Percentiles rank a stretch among this genome's conserved stretches.
Evolutionary conservation across 306 rosid genomes (phyloP).

Genomic region (Cucurbita argyrosperma): DNA sequence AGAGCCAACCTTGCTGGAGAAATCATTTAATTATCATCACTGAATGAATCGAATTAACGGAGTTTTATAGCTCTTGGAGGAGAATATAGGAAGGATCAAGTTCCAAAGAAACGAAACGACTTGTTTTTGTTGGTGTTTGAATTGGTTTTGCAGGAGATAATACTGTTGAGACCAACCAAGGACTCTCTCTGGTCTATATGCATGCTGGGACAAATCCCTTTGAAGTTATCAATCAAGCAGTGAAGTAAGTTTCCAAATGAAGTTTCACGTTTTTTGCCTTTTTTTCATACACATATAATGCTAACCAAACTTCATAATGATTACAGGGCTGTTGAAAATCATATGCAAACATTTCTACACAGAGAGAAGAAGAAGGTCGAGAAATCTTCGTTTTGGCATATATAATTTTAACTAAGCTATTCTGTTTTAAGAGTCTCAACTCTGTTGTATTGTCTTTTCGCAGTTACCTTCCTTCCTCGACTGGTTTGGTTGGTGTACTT

Average conservation of each 20-base stretch:
- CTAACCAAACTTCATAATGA: background rate
- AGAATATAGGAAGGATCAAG: constrained; percentile 22
- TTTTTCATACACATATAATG: background rate
- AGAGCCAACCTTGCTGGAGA: constrained; percentile 31
- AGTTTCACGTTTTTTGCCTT: background rate
- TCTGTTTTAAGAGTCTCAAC: constrained; percentile 2
- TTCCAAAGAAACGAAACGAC: constrained; percentile 30
- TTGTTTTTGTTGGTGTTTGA: constrained; percentile 46
- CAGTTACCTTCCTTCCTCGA: constrained; percentile 78
- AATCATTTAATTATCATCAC: constrained; percentile 21
- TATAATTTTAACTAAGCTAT: background rate
- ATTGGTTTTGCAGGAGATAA: constrained; percentile 85
- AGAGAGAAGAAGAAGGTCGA: constrained; percentile 85
- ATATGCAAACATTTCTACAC: constrained; percentile 71
- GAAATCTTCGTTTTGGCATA: background rate
- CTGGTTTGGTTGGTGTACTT: constrained; percentile 99
- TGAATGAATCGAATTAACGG: constrained; percentile 37
- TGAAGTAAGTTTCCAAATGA: constrained; percentile 42
- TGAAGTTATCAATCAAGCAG: constrained; percentile 77
- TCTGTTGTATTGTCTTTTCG: constrained; percentile 16
- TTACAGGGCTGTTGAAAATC: constrained; percentile 66
- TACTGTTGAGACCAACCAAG: constrained; percentile 73
- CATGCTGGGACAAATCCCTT: constrained; percentile 94
- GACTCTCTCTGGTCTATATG: constrained; percentile 67
- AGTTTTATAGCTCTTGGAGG: constrained; percentile 44